A percentile compares a stretch with the other conserved stretches of the same genome.
These are phyloP conservation scores for Exophiala lecanii-corni DNA, from an alignment of 2,329 filamentous ascomycete species.

Conservation along the genomic window DNA sequence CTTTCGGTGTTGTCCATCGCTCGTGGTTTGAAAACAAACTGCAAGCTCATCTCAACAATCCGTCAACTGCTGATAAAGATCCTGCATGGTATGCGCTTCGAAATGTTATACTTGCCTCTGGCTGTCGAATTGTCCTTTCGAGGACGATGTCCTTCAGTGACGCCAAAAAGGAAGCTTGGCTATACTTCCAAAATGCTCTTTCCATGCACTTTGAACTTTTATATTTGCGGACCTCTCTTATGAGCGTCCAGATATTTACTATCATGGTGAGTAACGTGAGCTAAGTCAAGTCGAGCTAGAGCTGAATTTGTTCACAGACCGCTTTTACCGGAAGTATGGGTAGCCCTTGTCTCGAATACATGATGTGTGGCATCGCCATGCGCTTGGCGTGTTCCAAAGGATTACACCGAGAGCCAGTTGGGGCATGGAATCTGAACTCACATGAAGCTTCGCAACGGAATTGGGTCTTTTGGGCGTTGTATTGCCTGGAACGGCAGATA, in stretches of 20 bases:
- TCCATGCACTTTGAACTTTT: slow-evolving; percentile 5
- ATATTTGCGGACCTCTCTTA: slow-evolving; percentile 6
- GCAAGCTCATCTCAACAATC: not conserved
- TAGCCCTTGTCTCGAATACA: slow-evolving; percentile 7
- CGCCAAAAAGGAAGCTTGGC: slow-evolving; percentile 3
- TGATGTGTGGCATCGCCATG: slow-evolving; percentile 5
- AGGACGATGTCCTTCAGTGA: not conserved
- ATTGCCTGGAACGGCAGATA: slow-evolving; percentile 10
- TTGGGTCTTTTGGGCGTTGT: slow-evolving; percentile 7
- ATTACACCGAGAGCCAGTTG: slow-evolving; percentile 2
- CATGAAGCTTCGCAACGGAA: slow-evolving; percentile 2
- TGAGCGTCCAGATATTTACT: slow-evolving; percentile 7
- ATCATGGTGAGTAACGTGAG: slow-evolving; percentile 7
- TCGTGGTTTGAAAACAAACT: not conserved
- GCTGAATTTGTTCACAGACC: slow-evolving; percentile 3
- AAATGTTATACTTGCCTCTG: not conserved
- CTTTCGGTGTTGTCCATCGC: not conserved
- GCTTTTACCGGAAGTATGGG: slow-evolving; percentile 4
- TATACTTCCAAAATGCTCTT: slow-evolving; percentile 7
- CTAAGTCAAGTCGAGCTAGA: not conserved
- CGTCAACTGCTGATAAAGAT: not conserved
- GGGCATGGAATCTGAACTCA: slow-evolving; percentile 4
- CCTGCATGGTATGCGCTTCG: not conserved
- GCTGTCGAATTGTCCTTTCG: not conserved
- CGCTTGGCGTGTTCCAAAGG: slow-evolving; percentile 2